Conservation (phyloP, 2,329 filamentous ascomycete genomes). For the Colletotrichum ledebouriae region DNA sequence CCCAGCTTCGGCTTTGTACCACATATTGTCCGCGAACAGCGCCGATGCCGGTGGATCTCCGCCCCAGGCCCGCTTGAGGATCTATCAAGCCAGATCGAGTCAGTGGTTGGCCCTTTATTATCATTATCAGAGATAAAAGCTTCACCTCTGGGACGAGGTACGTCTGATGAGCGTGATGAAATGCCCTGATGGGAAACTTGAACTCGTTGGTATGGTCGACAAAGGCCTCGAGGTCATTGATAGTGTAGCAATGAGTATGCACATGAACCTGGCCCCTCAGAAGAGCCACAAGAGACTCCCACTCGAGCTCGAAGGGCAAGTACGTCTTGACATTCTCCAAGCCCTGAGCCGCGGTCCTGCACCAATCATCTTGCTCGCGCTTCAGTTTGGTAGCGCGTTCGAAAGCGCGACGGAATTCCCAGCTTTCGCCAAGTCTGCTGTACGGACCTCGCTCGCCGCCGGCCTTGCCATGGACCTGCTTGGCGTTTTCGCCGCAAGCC, state of each 20-base stretch:
- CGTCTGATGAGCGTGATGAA: constrained; percentile 78
- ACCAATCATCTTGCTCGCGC: constrained; percentile 77
- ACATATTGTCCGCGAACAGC: constrained; percentile 81
- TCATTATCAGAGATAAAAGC: background rate
- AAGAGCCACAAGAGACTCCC: constrained; percentile 73
- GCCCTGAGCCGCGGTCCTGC: constrained; percentile 66
- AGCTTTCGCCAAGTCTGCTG: constrained; percentile 77
- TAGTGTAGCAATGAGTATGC: constrained; percentile 80
- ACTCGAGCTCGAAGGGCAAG: constrained; percentile 71
- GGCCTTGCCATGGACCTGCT: constrained; percentile 69
- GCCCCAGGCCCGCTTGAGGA: constrained; percentile 69
- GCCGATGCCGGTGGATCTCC: constrained; percentile 66
- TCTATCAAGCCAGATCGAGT: constrained; percentile 48
- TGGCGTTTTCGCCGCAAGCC: constrained; percentile 80
- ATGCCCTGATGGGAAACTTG: constrained; percentile 74
- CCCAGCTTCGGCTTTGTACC: constrained; percentile 78
- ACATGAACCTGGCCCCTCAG: constrained; percentile 76
- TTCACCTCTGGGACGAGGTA: constrained; percentile 73
- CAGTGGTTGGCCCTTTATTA: background rate
- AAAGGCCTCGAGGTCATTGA: constrained; percentile 77
- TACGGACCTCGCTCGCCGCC: constrained; percentile 69
- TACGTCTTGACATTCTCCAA: constrained; percentile 66
- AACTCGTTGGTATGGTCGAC: constrained; percentile 80
- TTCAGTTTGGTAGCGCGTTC: constrained; percentile 71
- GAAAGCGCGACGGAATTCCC: constrained; percentile 76